Conservation (phyloP, 2,329 filamentous ascomycete genomes). For the Botryotinia globosa region DNA sequence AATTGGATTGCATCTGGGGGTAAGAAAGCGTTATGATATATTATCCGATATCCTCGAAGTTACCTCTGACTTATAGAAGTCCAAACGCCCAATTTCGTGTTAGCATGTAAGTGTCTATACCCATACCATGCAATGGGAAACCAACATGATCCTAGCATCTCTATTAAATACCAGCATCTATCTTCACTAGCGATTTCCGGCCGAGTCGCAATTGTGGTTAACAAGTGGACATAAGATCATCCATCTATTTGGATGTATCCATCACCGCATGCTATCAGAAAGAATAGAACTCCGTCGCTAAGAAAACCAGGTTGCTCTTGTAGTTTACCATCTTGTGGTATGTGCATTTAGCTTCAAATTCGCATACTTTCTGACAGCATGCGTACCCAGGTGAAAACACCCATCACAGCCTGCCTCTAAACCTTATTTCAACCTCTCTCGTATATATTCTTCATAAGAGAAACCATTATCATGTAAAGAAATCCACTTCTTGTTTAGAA, state of each 20-base stretch:
- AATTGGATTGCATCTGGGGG: too few species aligned
- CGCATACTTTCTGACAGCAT: not conserved
- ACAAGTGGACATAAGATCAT: not conserved
- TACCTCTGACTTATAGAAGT: not conserved
- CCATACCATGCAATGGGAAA: not conserved
- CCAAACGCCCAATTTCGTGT: not conserved
- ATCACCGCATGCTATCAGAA: not conserved
- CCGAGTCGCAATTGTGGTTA: not conserved
- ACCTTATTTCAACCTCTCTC: not conserved
- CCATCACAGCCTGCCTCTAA: not conserved
- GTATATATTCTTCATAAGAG: not conserved
- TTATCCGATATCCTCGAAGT: not conserved
- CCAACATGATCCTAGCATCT: not conserved
- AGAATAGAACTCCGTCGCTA: not conserved
- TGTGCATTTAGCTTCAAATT: not conserved
- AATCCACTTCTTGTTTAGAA: not conserved
- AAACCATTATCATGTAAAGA: slow-evolving; percentile 7
- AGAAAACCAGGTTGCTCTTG: not conserved
- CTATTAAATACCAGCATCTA: not conserved
- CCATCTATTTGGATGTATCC: not conserved
- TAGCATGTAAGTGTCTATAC: not conserved
- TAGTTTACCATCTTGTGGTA: not conserved
- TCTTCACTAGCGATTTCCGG: not conserved
- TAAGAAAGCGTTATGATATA: not conserved
- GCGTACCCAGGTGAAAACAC: not conserved